A percentile compares a stretch with the other conserved stretches of the same genome.
phyloP scores from a whole-genome alignment of 2,329 filamentous ascomycete genomes.

The Shiraia bambusicola region DNA sequence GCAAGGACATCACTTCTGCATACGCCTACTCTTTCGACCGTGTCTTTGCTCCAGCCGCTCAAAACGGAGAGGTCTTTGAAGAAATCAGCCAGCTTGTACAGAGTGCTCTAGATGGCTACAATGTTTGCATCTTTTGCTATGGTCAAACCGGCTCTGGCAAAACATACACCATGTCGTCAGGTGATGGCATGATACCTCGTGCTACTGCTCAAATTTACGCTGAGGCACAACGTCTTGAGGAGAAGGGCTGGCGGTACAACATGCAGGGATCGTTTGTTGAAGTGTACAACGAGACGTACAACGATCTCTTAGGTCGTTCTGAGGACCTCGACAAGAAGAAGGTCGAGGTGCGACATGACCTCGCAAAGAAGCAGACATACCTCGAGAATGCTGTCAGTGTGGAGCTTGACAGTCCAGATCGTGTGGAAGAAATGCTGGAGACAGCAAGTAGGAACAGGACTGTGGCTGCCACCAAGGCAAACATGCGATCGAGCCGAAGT shows the following conservation, averaged over 20 bases:
- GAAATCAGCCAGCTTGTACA: conserved; percentile 97
- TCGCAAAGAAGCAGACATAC: conserved; percentile 75
- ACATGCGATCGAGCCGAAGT: conserved; percentile 89
- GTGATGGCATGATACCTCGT: conserved; percentile 92
- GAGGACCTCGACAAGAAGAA: conserved; percentile 76
- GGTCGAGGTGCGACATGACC: conserved; percentile 86
- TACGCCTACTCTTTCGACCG: conserved; percentile 90
- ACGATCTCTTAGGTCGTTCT: conserved; percentile 77
- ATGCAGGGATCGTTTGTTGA: conserved; percentile 97
- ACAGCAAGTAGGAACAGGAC: conserved; percentile 84
- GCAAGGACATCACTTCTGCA: conserved; percentile 72
- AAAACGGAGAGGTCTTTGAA: conserved; percentile 86
- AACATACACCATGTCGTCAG: conserved; percentile 94
- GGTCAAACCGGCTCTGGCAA: conserved; percentile 97
- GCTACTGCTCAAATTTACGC: conserved; percentile 93
- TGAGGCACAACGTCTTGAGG: conserved; percentile 77
- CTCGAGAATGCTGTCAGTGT: conserved; percentile 80
- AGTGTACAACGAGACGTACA: conserved; percentile 96
- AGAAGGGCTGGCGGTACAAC: conserved; percentile 90
- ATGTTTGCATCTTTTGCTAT: conserved; percentile 98
- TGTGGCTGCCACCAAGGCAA: conserved; percentile 95
- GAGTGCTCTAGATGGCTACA: conserved; percentile 94
- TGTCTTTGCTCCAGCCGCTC: conserved; percentile 76
- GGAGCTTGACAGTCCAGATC: conserved; percentile 72
- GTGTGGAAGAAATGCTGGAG: conserved; percentile 76